Evolutionary conservation across 2,329 filamentous ascomycete species (phyloP), one percentile per base, ranked within the genome.

Genomic region (Epichloe typhina): DNA sequence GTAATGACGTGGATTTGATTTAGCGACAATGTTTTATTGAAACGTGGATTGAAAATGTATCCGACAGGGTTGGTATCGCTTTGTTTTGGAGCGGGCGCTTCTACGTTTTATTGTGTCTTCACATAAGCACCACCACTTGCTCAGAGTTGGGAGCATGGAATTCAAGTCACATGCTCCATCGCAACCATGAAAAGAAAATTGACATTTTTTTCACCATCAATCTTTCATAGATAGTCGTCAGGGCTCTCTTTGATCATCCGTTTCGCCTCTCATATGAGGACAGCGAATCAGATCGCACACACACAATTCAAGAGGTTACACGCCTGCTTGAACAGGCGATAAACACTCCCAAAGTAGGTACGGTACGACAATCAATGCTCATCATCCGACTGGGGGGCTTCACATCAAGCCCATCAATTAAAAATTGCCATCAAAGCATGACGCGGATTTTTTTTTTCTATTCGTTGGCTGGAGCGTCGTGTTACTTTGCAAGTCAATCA

Each of bases 241-340:
- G 63, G 51, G 63, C 63, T 66, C 63, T 81, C 77, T 80, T 81
- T 80, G 73, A 69, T 79, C 76, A 46, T 52, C 52, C 33, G 36
- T 23, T 37, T 47, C 38, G 37, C 46, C 9, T 13, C 21, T 7
- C n/a, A 9, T 8, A 13, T n/a, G 36, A 40, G 41, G 15, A 21
- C 17, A 5, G 50, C 36, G 45, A 47, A 11, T 54, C 52, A 50
- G 52, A 52, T 52, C 46, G 50, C 47, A 23, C 38, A n/a, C 47
- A 23, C 38, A n/a, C 26, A 13, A 7, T 35, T 45, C 33, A 37
- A 19, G 67, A 67, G 72, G 72, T 71, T 75, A 69, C 58, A 53
- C 64, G 52, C 52, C 46, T 35, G 48, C 49, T 52, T 7, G 23
- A 19, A 15, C n/a, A 26, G 44, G 49, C 54, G 54, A 49, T 51